These are phyloP conservation scores for Pontederia paniculata DNA, from an alignment of 176 grass and related monocot species.

Conservation along the genomic window DNA sequence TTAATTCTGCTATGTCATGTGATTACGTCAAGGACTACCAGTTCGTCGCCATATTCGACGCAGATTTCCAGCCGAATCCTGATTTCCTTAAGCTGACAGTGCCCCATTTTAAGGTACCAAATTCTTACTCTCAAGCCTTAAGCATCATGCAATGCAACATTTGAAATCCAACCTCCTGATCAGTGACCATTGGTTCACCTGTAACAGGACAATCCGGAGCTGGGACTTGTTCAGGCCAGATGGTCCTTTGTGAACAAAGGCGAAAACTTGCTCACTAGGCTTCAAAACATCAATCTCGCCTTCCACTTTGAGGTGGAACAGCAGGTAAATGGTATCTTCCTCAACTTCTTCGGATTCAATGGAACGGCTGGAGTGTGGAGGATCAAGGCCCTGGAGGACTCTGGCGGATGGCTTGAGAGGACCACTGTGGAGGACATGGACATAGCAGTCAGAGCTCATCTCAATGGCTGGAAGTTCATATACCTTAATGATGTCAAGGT, in stretches of 20 bases:
- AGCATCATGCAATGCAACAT: not conserved
- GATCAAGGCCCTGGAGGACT: slow-evolving; percentile 5
- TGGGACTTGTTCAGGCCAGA: slow-evolving; percentile 5
- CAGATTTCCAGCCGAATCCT: slow-evolving; percentile 7
- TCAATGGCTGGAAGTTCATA: slow-evolving; percentile 10
- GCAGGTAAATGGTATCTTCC: slow-evolving; percentile 1
- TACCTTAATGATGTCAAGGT: slow-evolving; percentile 9
- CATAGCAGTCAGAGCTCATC: slow-evolving; percentile 9
- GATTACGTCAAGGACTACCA: slow-evolving; percentile 1
- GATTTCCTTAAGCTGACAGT: slow-evolving; percentile 6
- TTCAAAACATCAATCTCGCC: slow-evolving; percentile 7
- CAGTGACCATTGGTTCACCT: not conserved
- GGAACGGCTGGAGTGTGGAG: not conserved
- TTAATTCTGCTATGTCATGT: not conserved
- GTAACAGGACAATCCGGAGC: not conserved
- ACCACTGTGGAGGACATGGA: slow-evolving; percentile 10
- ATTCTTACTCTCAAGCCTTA: not conserved
- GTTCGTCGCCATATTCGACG: slow-evolving; percentile 9
- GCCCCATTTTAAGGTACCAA: slow-evolving; percentile 8
- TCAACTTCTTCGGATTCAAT: slow-evolving; percentile 13
- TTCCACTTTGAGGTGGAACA: slow-evolving; percentile 14
- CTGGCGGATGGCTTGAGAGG: not conserved
- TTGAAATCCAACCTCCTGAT: not conserved
- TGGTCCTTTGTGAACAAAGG: slow-evolving; percentile 11
- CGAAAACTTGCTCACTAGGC: slow-evolving; percentile 6